These are phyloP conservation scores for Hemileia vastatrix DNA, from an alignment of 1,284 basidiomycete species.

Conservation along the genomic window DNA sequence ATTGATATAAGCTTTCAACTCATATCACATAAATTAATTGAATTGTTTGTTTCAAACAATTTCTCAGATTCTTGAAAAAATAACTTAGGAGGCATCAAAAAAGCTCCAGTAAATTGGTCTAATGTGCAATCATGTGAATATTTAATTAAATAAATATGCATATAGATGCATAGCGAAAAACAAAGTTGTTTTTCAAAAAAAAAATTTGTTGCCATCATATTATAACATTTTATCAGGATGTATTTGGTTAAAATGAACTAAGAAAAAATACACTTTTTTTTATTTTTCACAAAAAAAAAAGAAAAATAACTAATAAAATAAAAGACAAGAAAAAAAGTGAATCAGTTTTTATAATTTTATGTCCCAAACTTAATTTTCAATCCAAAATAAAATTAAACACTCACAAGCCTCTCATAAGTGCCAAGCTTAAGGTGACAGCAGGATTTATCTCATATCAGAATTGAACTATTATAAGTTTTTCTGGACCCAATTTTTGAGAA, in stretches of 20 bases:
- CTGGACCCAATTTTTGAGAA: too few relatives aligned
- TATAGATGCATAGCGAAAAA: not conserved
- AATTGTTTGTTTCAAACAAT: not conserved
- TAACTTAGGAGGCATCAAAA: slow-evolving; percentile 10
- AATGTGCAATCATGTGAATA: not conserved
- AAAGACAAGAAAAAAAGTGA: not conserved
- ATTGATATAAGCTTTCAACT: not conserved
- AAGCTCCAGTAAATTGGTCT: slow-evolving; percentile 20
- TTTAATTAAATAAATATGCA: not conserved
- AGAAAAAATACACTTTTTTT: slow-evolving; percentile 9
- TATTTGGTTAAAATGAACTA: too few relatives aligned
- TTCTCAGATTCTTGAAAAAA: not conserved
- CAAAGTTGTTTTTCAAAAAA: too few relatives aligned
- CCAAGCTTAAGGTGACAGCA: slow-evolving; percentile 15
- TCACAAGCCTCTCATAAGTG: slow-evolving; percentile 18
- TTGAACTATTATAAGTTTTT: too few relatives aligned
- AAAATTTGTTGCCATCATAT: too few relatives aligned
- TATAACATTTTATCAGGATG: too few relatives aligned
- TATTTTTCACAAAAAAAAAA: not conserved
- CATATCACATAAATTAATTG: not conserved
- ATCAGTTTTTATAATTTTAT: too few relatives aligned
- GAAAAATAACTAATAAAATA: not conserved
- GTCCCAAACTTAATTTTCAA: not conserved
- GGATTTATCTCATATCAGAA: slow-evolving; percentile 24
- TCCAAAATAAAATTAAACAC: not conserved